Evolutionary conservation across 805 yeast species (phyloP), one percentile per base, ranked within the genome.

Genomic region (Suhomyces sp.): DNA sequence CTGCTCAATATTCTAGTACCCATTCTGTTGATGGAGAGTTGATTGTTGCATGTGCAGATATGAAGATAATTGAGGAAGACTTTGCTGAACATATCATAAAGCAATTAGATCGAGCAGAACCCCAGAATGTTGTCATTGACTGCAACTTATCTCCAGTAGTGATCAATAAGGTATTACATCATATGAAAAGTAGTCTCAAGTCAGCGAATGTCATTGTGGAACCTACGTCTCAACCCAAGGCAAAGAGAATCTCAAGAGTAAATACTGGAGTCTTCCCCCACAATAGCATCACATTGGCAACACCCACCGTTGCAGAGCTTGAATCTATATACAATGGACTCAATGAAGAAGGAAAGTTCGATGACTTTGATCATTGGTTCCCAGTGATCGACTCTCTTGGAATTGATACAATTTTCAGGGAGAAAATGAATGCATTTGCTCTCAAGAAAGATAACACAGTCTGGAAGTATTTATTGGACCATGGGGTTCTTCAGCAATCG

Each of bases 31-130:
- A 59, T 5, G 96, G 96, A 1, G 80, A 72, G 3, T 64, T 88
- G 30, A 53, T 83, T 3, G 65, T 85, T 12, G 95, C 95, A 0
- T 77, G 87, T 50, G 91, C 95, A 4, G 95, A 86, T 51, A 88
- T 88, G 95, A 65, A 67, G n/a, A 75, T 82, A 7, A 63, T 81
- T 15, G 84, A 83, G 44, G 38, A 43, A 12, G 59, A 66, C 18
- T 64, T 77, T 10, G 33, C 58, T 0, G 55, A 59, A 0, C 75
- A 73, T 40, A 65, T 83, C 3, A 39, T 48, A 2, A 25, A 56
- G 0, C 66, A 74, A 42, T 46, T 88, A 4, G 39, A 43, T 1
- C 33, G 51, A 9, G 54, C 69, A 1, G 44, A 54, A 4, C 84
- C 95, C 0, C 56, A 61, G 7, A 56, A 61, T 17, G 70, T 84